Evolutionary conservation across 73 alveolate species (phyloP).

Genomic region (Stentor roeselii): DNA sequence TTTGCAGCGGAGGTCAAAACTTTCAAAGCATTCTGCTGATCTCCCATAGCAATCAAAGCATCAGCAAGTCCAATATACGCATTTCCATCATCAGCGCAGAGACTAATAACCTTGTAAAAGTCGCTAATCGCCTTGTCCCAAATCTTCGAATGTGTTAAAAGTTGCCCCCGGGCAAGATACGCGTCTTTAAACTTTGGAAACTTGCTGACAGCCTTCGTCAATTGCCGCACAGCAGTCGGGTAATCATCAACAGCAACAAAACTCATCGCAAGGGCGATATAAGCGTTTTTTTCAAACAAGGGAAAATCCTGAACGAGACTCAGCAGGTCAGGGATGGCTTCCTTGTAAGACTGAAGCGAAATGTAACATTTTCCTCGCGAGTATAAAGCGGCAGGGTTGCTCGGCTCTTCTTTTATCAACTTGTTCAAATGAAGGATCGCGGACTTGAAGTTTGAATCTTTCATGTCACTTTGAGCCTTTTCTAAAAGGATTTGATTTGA

Average conservation of each 20-base stretch:
- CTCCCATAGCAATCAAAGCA: slow-evolving; percentile 56
- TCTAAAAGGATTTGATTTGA: neutral
- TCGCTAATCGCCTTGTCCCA: slow-evolving; percentile 71
- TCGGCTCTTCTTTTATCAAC: slow-evolving; percentile 19
- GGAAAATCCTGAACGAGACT: slow-evolving; percentile 28
- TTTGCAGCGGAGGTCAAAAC: slow-evolving; percentile 30
- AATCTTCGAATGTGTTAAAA: slow-evolving; percentile 40
- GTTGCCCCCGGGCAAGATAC: slow-evolving; percentile 64
- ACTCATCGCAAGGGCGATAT: slow-evolving; percentile 10
- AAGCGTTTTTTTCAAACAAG: neutral
- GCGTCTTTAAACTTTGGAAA: slow-evolving; percentile 62
- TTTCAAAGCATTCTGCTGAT: slow-evolving; percentile 34
- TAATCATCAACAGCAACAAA: slow-evolving; percentile 4
- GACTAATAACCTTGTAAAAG: slow-evolving; percentile 38
- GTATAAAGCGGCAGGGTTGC: slow-evolving; percentile 2
- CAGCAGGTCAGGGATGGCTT: slow-evolving; percentile 35
- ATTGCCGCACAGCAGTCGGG: slow-evolving; percentile 18
- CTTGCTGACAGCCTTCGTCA: slow-evolving; percentile 53
- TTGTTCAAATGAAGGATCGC: neutral
- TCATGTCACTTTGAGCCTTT: slow-evolving; percentile 6
- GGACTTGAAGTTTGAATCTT: neutral
- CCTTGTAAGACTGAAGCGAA: neutral
- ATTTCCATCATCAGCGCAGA: slow-evolving; percentile 46
- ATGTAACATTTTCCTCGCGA: slow-evolving; percentile 3
- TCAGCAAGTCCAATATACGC: slow-evolving; percentile 65